Percentiles rank a stretch among this genome's conserved stretches.
phyloP scores from a whole-genome alignment of 108 stramenopile species.

The Nitzschia putrida region DNA sequence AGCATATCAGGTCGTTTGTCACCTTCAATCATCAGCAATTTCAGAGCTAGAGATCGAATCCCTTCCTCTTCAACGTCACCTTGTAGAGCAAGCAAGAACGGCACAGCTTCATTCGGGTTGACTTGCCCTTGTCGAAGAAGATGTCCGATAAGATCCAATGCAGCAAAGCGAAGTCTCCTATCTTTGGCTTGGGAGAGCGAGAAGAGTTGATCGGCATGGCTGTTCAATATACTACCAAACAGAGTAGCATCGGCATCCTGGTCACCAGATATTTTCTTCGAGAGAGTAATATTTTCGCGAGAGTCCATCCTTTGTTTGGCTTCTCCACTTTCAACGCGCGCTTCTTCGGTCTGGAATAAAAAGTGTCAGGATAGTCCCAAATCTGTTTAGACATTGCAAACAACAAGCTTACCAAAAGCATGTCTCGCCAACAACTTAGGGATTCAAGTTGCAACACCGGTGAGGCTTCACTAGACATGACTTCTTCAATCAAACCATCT shows the following conservation, averaged over 20 bases:
- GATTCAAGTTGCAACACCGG: slow-evolving; percentile 65
- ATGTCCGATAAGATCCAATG: slow-evolving; percentile 75
- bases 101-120: slow-evolving; percentile 87
- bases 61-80: slow-evolving; percentile 76
- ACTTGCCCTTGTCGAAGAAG: slow-evolving; percentile 89
- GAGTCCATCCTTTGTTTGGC: slow-evolving; percentile 77
- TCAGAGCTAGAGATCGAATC: slow-evolving; percentile 71
- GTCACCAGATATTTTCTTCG: slow-evolving; percentile 83
- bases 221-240: slow-evolving; percentile 76
- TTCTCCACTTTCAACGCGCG: slow-evolving; percentile 77
- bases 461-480: slow-evolving; percentile 55
- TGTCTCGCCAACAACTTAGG: slow-evolving; percentile 75
- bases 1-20: slow-evolving; percentile 88
- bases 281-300: slow-evolving; percentile 60
- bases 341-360: slow-evolving; percentile 56
- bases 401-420: slow-evolving; percentile 50
- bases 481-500: slow-evolving; percentile 56
- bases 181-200: slow-evolving; percentile 66
- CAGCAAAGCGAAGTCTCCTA: slow-evolving; percentile 56
- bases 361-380: not conserved
- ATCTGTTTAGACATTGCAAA: not conserved
- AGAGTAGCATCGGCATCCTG: slow-evolving; percentile 87
- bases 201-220: slow-evolving; percentile 72
- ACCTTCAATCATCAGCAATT: slow-evolving; percentile 73
- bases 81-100: slow-evolving; percentile 82